Conservation (phyloP, 352 stramenopile species). For the Phytophthora sojae region DNA sequence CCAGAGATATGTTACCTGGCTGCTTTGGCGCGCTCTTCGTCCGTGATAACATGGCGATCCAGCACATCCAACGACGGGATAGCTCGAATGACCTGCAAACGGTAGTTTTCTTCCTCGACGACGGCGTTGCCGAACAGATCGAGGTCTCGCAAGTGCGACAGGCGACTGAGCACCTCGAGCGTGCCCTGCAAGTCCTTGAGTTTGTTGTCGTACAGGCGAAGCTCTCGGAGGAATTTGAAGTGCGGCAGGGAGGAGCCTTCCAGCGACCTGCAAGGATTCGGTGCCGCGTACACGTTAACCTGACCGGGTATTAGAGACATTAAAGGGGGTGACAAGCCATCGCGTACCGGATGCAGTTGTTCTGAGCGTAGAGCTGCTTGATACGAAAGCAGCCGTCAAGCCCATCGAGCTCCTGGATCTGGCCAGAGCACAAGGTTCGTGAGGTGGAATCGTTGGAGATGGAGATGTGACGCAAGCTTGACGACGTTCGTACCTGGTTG, state of each 20-base stretch:
- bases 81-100: constrained; percentile 78
- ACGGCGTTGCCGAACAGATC: constrained; percentile 88
- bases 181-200: constrained; percentile 73
- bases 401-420: constrained; percentile 70
- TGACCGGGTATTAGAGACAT: not conserved
- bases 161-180: constrained; percentile 54
- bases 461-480: not conserved
- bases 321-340: not conserved
- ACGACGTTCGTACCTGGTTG: constrained; percentile 59
- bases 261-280: constrained; percentile 43
- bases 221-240: constrained; percentile 87
- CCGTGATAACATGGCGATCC: constrained; percentile 82
- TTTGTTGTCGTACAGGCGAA: constrained; percentile 85
- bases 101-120: constrained; percentile 86
- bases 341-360: constrained; percentile 77
- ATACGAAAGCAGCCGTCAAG: constrained; percentile 89
- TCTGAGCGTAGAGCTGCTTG: constrained; percentile 89
- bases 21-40: constrained; percentile 66
- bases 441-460: not conserved
- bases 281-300: not conserved
- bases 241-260: constrained; percentile 50
- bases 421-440: not conserved
- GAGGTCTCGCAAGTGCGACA: constrained; percentile 77
- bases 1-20: constrained; percentile 28
- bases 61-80: constrained; percentile 81